Base-by-base conservation (phyloP, 1,139 yeast genomes). In the Zygosaccharomyces pseudobailii region DNA sequence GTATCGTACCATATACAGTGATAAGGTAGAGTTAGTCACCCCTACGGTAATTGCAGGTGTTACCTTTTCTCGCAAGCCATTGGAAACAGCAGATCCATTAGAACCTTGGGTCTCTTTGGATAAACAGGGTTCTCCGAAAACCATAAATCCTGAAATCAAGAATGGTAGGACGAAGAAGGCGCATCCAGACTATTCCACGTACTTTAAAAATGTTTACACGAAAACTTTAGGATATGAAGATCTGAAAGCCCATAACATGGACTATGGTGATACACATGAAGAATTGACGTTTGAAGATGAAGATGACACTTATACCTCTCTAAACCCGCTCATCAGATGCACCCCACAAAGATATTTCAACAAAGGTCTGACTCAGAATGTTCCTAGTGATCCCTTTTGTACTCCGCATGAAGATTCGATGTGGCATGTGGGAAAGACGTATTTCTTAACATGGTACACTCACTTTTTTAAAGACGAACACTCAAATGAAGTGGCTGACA, bases 11-110 rank as follows among this genome's bases (percentile, higher is more conserved):
- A 76, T 84, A 36, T 79, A 81, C 49, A 73, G 74, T 1, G 67
- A 76, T 0, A 62, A 74, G 6, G 71, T 63, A 9, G 94, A 85
- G 62, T 73, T 85, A 27, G 92, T 88, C 32, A 79, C 82, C 0
- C 96, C 96, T 10, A 82, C 90, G 0, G 87, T 87, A 33, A 77
- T 87, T 59, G 87, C 79, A 27, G 92, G 92, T 21, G 87, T 88
- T 44, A 86, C 95, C 0, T 83, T 88, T 62, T 77, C 81, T 48
- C 87, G 84, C 9, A 79, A 81, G 58, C 95, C 95, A 0, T 65
- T 61, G 3, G 67, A 68, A 6, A 78, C 84, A 7, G 79, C 87
- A 20, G 72, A 83, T 53, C 87, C 87, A 10, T 74, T 86, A 51
- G 80, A 81, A 53, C 86, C 85, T n/a, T 88, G 96, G 96, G 72